Evolutionary conservation across 179 eudicot species (phyloP).

Genomic region (Silene vulgaris): DNA sequence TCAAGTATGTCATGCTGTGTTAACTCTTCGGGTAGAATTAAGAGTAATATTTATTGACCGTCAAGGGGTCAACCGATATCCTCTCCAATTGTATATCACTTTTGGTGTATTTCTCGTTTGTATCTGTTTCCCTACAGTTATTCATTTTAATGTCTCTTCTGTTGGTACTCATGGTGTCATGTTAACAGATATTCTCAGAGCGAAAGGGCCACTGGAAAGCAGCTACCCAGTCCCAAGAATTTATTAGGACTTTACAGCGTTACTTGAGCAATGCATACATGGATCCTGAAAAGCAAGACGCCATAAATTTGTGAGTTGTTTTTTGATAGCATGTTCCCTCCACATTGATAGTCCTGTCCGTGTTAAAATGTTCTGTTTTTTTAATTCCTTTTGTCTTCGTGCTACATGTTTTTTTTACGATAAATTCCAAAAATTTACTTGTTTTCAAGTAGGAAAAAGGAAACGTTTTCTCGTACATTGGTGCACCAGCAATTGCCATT

Average conservation of each 20-base stretch:
- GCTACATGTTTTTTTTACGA: background rate
- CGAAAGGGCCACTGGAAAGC: constrained; percentile 95
- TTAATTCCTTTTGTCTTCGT: background rate
- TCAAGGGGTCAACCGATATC: too few species aligned
- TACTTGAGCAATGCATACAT: constrained; percentile 90
- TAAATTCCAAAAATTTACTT: background rate
- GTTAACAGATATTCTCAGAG: constrained; percentile 71
- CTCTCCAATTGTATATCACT: too few species aligned
- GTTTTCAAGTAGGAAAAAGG: too few species aligned
- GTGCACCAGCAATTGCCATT: background rate
- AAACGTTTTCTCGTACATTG: background rate
- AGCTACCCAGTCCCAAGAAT: constrained; percentile 90
- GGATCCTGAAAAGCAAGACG: constrained; percentile 96
- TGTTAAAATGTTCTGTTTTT: background rate
- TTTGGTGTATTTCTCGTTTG: too few species aligned
- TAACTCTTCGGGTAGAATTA: too few species aligned
- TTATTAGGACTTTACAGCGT: constrained; percentile 79
- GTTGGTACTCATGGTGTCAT: constrained; percentile 11
- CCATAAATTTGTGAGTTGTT: constrained; percentile 83
- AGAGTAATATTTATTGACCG: too few species aligned
- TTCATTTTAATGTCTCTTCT: background rate
- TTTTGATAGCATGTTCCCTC: background rate
- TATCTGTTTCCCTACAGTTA: too few species aligned
- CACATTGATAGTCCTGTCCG: background rate
- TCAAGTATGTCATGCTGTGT: too few species aligned